Conservation (phyloP, 805 yeast genomes). For the Ogataea pignaliae region DNA sequence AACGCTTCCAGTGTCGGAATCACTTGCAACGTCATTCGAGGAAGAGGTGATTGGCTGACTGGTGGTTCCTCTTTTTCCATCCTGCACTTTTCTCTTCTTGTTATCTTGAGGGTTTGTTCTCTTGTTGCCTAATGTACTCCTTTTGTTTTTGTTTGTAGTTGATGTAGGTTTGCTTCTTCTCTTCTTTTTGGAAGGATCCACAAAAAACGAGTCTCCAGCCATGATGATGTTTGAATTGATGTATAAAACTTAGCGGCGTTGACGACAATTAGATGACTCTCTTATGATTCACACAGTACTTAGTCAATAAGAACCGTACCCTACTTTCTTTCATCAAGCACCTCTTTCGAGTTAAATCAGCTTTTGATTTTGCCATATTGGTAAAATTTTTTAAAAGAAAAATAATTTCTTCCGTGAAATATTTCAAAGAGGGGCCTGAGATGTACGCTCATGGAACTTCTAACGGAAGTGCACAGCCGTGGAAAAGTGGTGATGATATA, state of each 20-base stretch:
- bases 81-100: slow-evolving; percentile 3
- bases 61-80: slow-evolving; percentile 11
- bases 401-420: no score
- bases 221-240: slow-evolving; percentile 17
- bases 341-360: no score
- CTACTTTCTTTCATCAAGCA: no score
- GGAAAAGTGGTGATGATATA: no score
- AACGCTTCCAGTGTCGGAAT: slow-evolving; percentile 40
- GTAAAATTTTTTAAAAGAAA: no score
- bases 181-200: slow-evolving; percentile 54
- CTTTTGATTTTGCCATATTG: no score
- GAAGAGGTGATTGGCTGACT: neutral
- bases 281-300: no score
- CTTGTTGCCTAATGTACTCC: slow-evolving; percentile 3
- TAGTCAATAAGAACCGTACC: no score
- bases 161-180: slow-evolving; percentile 29
- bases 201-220: slow-evolving; percentile 60
- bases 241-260: neutral
- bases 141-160: slow-evolving; percentile 16
- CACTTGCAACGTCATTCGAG: slow-evolving; percentile 13
- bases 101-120: slow-evolving; percentile 10
- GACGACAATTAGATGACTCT: no score
- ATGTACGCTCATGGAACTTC: no score
- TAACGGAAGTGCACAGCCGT: no score
- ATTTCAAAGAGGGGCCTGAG: no score